A percentile compares a stretch with the other conserved stretches of the same genome.
phyloP scores from a whole-genome alignment of 1,139 yeast genomes.

The Petasospora rhodanensis region DNA sequence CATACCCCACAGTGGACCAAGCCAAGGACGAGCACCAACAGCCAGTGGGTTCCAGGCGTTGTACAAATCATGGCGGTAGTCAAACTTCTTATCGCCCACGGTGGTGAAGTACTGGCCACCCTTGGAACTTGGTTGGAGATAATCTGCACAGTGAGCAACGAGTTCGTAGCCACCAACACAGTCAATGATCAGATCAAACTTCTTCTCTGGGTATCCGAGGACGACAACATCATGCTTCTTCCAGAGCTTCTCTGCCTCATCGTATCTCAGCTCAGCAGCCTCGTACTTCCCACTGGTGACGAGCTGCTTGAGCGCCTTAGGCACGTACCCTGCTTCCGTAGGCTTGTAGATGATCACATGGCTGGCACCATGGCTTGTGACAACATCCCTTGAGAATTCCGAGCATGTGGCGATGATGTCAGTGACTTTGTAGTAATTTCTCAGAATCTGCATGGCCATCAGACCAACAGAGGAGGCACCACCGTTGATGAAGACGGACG shows the following conservation, averaged over 20 bases:
- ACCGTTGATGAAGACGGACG: conserved; percentile 57
- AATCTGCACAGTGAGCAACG: conserved; percentile 27
- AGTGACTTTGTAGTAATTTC: conserved; percentile 38
- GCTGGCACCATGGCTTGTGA: conserved; percentile 24
- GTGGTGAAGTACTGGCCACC: conserved; percentile 49
- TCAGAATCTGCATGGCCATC: conserved; percentile 54
- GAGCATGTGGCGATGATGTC: conserved; percentile 43
- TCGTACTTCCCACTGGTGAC: conserved; percentile 24
- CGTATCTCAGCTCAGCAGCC: too few species aligned
- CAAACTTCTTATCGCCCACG: conserved; percentile 47
- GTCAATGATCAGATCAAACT: conserved; percentile 42
- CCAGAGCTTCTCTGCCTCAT: too few species aligned
- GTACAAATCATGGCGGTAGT: conserved; percentile 33
- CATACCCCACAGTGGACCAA: conserved; percentile 32
- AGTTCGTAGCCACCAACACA: conserved; percentile 44
- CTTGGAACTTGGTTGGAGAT: conserved; percentile 31
- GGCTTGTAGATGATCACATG: conserved; percentile 26
- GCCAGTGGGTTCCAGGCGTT: conserved; percentile 34
- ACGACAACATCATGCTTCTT: too few species aligned
- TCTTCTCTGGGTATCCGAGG: conserved; percentile 25
- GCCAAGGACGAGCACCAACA: conserved; percentile 34
- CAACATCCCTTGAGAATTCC: conserved; percentile 30
- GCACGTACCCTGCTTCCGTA: conserved; percentile 17
- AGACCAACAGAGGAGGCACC: conserved; percentile 74
- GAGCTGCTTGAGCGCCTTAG: conserved; percentile 16